Percentiles rank a stretch among this genome's conserved stretches.
These are phyloP conservation scores for Monosporascus sp. DNA, from an alignment of 2,329 filamentous ascomycete genomes.

Conservation along the genomic window DNA sequence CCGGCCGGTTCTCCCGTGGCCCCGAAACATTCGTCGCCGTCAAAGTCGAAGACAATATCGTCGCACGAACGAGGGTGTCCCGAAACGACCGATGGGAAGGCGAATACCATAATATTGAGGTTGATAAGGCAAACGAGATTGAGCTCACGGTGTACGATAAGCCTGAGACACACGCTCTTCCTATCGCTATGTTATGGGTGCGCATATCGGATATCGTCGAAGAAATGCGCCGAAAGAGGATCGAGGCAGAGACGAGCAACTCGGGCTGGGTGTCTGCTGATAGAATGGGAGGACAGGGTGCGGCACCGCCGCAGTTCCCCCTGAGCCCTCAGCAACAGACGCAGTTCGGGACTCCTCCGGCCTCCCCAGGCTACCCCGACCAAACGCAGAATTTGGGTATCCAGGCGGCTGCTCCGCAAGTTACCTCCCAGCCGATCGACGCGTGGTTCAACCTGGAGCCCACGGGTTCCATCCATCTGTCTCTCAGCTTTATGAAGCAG, in stretches of 20 bases:
- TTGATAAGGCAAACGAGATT: constrained; percentile 98
- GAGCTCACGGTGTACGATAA: constrained; percentile 98
- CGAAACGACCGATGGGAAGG: constrained; percentile 87
- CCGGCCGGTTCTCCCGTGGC: constrained; percentile 76
- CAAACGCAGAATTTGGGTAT: constrained; percentile 23
- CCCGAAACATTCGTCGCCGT: constrained; percentile 94
- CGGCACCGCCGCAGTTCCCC: constrained; percentile 52
- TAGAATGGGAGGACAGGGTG: constrained; percentile 63
- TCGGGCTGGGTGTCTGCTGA: constrained; percentile 97
- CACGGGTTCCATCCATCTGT: constrained; percentile 84
- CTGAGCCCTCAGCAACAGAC: constrained; percentile 45
- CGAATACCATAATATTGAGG: constrained; percentile 85
- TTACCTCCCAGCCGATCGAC: constrained; percentile 64
- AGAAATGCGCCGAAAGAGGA: constrained; percentile 94
- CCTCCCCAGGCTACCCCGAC: constrained; percentile 31
- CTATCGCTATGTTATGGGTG: constrained; percentile 94
- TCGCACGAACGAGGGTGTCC: constrained; percentile 79
- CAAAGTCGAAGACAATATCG: constrained; percentile 92
- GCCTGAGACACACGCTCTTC: constrained; percentile 80
- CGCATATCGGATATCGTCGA: constrained; percentile 95
- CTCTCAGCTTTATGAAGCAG: constrained; percentile 88
- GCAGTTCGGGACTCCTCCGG: constrained; percentile 40
- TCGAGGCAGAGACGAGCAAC: constrained; percentile 90
- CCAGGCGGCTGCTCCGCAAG: constrained; percentile 43
- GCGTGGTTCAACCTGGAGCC: constrained; percentile 97